Conservation (phyloP, 768 basidiomycete genomes). For the Hemileccinum rubropunctum region DNA sequence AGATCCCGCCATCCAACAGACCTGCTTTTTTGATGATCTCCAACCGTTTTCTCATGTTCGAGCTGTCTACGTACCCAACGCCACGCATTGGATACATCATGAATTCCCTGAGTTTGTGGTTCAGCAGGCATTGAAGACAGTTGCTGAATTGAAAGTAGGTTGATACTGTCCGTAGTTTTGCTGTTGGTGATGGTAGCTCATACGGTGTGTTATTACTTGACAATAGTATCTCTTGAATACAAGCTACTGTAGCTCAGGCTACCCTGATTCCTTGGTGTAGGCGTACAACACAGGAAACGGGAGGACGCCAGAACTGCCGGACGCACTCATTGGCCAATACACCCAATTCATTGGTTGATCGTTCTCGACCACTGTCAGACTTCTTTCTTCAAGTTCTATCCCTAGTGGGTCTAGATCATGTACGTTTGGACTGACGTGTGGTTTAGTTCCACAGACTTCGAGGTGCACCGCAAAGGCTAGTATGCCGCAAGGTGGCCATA, state of each 20-base stretch:
- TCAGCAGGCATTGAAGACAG: conserved; percentile 6
- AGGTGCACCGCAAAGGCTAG: no score
- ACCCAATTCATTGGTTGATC: no score
- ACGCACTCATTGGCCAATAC: no score
- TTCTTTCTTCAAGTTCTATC: neutral
- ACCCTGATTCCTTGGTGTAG: no score
- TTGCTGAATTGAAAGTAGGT: neutral
- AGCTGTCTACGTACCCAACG: conserved; percentile 3
- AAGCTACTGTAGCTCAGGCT: no score
- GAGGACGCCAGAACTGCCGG: no score
- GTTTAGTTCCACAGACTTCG: no score
- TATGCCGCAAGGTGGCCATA: no score
- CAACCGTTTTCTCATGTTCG: conserved; percentile 8
- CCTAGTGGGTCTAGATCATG: neutral
- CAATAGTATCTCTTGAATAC: neutral
- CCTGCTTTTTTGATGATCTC: conserved; percentile 5
- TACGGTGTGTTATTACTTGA: neutral
- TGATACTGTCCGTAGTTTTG: neutral
- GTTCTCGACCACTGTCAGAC: no score
- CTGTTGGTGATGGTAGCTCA: neutral
- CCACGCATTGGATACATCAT: conserved; percentile 20
- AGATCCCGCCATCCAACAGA: conserved; percentile 9
- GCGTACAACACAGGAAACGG: no score
- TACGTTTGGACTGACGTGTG: neutral
- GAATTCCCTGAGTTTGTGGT: conserved; percentile 16